phyloP scores from a whole-genome alignment of 2,329 filamentous ascomycete genomes.

The Orbilia oligospora region DNA sequence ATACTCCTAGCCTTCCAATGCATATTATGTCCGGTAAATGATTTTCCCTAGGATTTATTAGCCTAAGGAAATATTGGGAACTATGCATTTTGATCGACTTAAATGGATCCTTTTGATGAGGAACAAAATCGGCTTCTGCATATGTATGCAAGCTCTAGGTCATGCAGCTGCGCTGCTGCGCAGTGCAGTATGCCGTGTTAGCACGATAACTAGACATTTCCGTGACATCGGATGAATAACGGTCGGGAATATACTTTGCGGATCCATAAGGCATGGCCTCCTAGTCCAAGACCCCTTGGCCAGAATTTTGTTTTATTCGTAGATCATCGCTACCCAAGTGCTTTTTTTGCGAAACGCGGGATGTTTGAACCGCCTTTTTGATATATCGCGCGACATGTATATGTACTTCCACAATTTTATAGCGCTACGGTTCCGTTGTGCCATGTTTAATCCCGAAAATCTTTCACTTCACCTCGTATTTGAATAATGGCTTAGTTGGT shows the following conservation, averaged over 20 bases:
- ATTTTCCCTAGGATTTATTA: constrained; percentile 58
- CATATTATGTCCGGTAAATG: constrained; percentile 47
- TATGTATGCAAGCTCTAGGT: constrained; percentile 17
- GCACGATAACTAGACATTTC: constrained; percentile 18
- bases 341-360: constrained; percentile 44
- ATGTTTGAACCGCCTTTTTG: constrained; percentile 31
- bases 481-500: constrained; percentile 36
- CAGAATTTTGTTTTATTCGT: neutral
- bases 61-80: constrained; percentile 41
- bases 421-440: constrained; percentile 20
- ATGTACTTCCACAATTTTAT: constrained; percentile 41
- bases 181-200: constrained; percentile 15
- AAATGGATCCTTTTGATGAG: constrained; percentile 8
- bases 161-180: constrained; percentile 13
- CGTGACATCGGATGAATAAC: constrained; percentile 54
- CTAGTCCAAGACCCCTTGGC: constrained; percentile 14
- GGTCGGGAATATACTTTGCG: constrained; percentile 40
- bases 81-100: constrained; percentile 17
- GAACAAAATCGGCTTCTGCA: constrained; percentile 17
- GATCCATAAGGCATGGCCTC: constrained; percentile 41
- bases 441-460: constrained; percentile 35
- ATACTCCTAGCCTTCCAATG: constrained; percentile 34
- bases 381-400: constrained; percentile 51
- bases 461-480: constrained; percentile 45
- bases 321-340: constrained; percentile 21